Evolutionary conservation across 1,139 yeast genomes (phyloP), one percentile per base, ranked within the genome.

Genomic region (Sugiyamaella sp.): DNA sequence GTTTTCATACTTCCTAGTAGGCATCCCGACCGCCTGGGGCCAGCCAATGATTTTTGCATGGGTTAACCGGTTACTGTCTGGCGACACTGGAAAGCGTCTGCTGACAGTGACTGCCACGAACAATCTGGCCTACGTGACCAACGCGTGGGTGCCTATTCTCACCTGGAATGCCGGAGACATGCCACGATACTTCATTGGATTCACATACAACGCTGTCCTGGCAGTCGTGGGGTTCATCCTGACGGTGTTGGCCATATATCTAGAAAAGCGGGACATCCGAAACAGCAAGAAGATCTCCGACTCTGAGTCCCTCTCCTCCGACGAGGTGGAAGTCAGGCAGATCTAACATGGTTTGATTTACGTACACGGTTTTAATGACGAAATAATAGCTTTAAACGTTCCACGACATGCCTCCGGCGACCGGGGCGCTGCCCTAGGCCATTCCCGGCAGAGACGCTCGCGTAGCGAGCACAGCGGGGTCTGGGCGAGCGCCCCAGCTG

Each of bases 11-110:
- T 80, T 74, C 57, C 58, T 80, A 17, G 63, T 78, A 12, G 81
- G 82, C 1, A 67, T 74, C 25, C 81, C 85, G 0, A 70, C 80
- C 0, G 57, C 76, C 1, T 71, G 74, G 71, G 72, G 78, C n/a
- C 74, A 73, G 61, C 76, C 80, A 38, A 60, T 78, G 60, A 78
- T 81, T n/a, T 80, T 77, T 54, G 70, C 82, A 1, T 81, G 85
- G 85, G 74, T 80, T 14, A 81, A 81, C 60, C 66, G 81, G 37
- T 59, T 77, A 38, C 62, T 80, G 16, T 68, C 70, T 21, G 66
- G 70, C 17, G 80, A 80, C 59, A 81, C 78, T 59, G 74, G 76
- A 75, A 79, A 79, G 62, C 67, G 84, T 57, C 77, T 77, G 59
- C 74, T 79, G 53, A 71, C 78, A 16, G 80, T 80, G 33, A 82